phyloP scores from a whole-genome alignment of 2,329 filamentous ascomycete genomes.

The Colletotrichum tabaci region DNA sequence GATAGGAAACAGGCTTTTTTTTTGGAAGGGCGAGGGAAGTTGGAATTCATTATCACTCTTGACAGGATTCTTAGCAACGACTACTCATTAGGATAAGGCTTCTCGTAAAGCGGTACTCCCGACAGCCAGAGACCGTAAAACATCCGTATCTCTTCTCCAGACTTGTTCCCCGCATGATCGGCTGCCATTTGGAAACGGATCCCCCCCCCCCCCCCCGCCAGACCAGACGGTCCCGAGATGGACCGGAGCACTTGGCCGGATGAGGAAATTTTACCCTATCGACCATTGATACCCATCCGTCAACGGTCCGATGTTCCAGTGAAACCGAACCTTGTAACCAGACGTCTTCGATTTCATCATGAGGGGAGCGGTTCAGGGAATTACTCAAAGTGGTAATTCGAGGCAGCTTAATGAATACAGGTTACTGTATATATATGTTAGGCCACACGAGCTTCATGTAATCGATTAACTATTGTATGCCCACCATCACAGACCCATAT shows the following conservation, averaged over 20 bases:
- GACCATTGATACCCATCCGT: background rate
- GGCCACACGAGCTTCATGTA: background rate
- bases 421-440: background rate
- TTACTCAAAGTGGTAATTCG: conserved; percentile 3
- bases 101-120: background rate
- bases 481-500: too few species aligned
- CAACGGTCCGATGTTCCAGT: conserved; percentile 11
- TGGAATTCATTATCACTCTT: conserved; percentile 11
- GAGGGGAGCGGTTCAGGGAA: background rate
- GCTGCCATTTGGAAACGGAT: conserved; percentile 18
- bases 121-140: background rate
- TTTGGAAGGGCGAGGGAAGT: background rate
- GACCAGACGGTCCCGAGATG: conserved; percentile 29
- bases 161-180: conserved; percentile 31
- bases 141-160: conserved; percentile 23
- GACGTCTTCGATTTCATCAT: background rate
- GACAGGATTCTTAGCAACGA: background rate
- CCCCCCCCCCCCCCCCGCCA: conserved; percentile 11
- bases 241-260: conserved; percentile 33
- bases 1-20: background rate
- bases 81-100: background rate
- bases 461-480: background rate
- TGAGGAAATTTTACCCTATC: conserved; percentile 39
- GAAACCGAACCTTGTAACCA: conserved; percentile 6
- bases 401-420: background rate